These are phyloP conservation scores for Solanum bulbocastanum DNA, from an alignment of 257 asterid species.

Conservation along the genomic window DNA sequence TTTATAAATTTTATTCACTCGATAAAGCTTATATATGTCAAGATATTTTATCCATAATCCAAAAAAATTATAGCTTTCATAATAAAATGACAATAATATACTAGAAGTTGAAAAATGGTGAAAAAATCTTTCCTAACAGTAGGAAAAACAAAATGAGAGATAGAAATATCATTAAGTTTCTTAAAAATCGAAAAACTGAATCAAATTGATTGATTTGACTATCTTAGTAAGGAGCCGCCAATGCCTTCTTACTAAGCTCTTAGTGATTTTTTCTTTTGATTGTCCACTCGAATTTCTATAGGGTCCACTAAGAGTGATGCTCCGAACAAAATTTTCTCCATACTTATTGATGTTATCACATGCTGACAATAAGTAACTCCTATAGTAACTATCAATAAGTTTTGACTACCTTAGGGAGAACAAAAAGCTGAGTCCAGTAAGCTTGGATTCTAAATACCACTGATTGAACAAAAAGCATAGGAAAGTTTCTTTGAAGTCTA, in stretches of 20 bases:
- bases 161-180: no score
- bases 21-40: no score
- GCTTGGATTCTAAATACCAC: neutral
- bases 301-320: neutral
- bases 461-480: neutral
- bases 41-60: neutral
- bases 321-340: no score
- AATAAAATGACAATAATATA: no score
- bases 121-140: no score
- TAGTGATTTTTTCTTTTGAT: neutral
- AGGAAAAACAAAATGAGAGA: no score
- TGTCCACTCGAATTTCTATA: no score
- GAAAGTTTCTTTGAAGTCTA: neutral
- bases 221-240: neutral
- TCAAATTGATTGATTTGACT: neutral
- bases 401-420: neutral
- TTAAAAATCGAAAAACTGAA: neutral
- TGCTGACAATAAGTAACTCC: no score
- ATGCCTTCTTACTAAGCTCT: neutral
- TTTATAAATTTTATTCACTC: neutral
- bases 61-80: neutral
- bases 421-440: neutral
- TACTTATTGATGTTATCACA: neutral
- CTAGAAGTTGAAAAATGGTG: neutral
- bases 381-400: neutral